Evolutionary conservation across 2,329 filamentous ascomycete genomes (phyloP), one percentile per base, ranked within the genome.

Genomic region (Cercospora sp.): DNA sequence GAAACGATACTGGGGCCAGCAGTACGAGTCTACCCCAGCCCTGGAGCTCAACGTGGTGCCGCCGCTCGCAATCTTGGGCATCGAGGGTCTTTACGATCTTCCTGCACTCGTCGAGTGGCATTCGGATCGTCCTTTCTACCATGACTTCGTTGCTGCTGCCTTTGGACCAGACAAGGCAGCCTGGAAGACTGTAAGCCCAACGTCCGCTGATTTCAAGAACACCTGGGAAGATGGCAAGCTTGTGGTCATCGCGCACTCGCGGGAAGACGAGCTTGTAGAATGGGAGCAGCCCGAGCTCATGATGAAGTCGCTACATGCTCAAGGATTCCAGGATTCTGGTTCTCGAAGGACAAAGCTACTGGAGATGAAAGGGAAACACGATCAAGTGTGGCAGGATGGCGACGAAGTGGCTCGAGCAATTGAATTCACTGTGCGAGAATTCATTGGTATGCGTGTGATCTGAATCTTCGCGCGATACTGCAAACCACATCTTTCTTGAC

Each of bases 21-120:
- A 74, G 55, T 74, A 73, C 60, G 75, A 74, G 51, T 71, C 74
- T 2, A 75, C 75, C 0, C 59, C 66, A 12, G 74, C 72, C 16
- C 66, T 74, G 31, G 71, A 72, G 45, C 58, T 73, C 31, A 75
- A 75, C 26, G 73, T 76, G n/a, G 67, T 73, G 9, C 72, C 72
- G 5, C 88, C 88, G 0, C 74, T 79, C 2, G 86, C 84, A 3
- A 78, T 91, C n/a, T 75, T 91, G 4, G 85, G 88, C 36, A 78
- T 91, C 20, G 86, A 86, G 65, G 90, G 90, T 0, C 87, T 93
- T 23, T 92, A 91, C 77, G 86, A 90, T 74, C 78, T 93, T 9
- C 82, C 82, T 7, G 83, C 83, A 0, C 78, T 92, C 20, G 77
- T 85, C 1, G 58, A 68, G 8, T 80, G 83, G 58, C 83, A 85